Conservation (phyloP, 306 rosid species). For the Trifolium fragiferum region DNA sequence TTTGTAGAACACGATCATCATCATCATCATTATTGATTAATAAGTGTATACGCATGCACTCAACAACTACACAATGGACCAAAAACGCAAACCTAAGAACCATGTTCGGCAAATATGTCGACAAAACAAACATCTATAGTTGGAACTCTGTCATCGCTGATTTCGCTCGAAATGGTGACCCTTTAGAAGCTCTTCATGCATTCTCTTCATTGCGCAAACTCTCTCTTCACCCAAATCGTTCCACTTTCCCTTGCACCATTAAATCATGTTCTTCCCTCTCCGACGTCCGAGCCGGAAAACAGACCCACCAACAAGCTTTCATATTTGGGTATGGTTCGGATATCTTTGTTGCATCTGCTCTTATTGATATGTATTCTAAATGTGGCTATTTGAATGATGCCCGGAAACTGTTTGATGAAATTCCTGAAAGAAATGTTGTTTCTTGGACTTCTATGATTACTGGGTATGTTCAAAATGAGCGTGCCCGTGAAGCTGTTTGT, state of each 20-base stretch:
- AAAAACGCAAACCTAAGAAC: constrained; percentile 53
- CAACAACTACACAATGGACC: constrained; percentile 30
- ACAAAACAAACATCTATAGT: constrained; percentile 62
- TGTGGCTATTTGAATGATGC: constrained; percentile 65
- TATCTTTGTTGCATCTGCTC: constrained; percentile 77
- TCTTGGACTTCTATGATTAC: constrained; percentile 84
- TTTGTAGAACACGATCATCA: background rate
- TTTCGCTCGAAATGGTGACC: constrained; percentile 77
- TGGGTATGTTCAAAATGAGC: constrained; percentile 65
- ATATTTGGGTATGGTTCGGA: constrained; percentile 65
- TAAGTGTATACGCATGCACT: constrained; percentile 31
- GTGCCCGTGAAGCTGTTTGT: constrained; percentile 49
- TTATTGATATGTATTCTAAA: constrained; percentile 77
- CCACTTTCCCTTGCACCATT: constrained; percentile 78
- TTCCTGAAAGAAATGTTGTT: constrained; percentile 68
- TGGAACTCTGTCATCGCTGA: constrained; percentile 87
- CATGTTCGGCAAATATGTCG: constrained; percentile 76
- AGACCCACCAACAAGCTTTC: constrained; percentile 80
- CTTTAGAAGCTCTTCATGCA: constrained; percentile 76
- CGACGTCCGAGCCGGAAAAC: constrained; percentile 70
- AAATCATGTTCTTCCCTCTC: constrained; percentile 78
- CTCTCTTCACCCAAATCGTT: constrained; percentile 66
- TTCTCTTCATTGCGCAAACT: constrained; percentile 82
- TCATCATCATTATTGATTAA: background rate
- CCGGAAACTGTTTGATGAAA: constrained; percentile 69